These are phyloP conservation scores for Pugionium cornutum DNA, from an alignment of 345 rosid genomes.

Conservation along the genomic window DNA sequence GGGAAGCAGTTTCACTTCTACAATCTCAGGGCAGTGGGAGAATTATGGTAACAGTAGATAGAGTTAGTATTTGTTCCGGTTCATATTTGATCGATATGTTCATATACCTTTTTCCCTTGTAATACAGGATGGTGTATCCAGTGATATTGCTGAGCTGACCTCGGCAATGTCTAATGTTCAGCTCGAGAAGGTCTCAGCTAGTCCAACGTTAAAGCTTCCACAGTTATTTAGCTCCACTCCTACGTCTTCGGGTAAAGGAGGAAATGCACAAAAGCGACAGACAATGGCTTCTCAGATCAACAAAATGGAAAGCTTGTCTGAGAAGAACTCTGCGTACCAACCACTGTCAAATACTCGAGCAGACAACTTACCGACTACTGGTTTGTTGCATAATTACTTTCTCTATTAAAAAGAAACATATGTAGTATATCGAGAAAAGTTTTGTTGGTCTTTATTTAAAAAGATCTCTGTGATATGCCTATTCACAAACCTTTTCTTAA, in stretches of 20 bases:
- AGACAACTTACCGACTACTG: slow-evolving; percentile 63
- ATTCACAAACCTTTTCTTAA: slow-evolving; percentile 4
- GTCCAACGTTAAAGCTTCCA: slow-evolving; percentile 84
- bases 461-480: neutral
- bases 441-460: neutral
- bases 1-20: slow-evolving; percentile 58
- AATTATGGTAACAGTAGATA: slow-evolving; percentile 52
- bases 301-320: slow-evolving; percentile 63
- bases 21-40: slow-evolving; percentile 82
- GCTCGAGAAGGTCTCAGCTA: slow-evolving; percentile 74
- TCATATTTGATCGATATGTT: slow-evolving; percentile 11
- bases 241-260: slow-evolving; percentile 83
- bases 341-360: slow-evolving; percentile 48
- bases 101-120: slow-evolving; percentile 12
- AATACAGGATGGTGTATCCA: slow-evolving; percentile 71
- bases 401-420: slow-evolving; percentile 13
- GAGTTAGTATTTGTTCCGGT: neutral
- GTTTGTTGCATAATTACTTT: slow-evolving; percentile 45
- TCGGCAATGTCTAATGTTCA: slow-evolving; percentile 71
- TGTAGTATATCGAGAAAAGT: neutral
- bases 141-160: slow-evolving; percentile 67
- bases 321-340: slow-evolving; percentile 58
- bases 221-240: slow-evolving; percentile 90
- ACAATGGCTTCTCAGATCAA: slow-evolving; percentile 53
- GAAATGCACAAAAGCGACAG: slow-evolving; percentile 74